A percentile compares a stretch with the other conserved stretches of the same genome.
These are phyloP conservation scores for Xylaria castorea DNA, from an alignment of 495 filamentous ascomycete species.

Conservation along the genomic window DNA sequence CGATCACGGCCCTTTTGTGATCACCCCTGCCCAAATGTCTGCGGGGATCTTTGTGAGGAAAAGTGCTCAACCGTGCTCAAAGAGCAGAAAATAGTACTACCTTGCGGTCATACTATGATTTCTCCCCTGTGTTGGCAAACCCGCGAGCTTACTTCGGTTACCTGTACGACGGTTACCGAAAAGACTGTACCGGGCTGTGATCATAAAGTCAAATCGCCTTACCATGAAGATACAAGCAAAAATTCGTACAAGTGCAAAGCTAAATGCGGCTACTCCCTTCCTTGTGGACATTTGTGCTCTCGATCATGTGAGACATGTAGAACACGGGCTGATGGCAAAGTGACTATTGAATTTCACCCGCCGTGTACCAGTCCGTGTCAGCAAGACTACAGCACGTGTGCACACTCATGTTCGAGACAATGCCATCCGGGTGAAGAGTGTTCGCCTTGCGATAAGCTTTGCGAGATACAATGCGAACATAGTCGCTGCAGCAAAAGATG, in stretches of 20 bases:
- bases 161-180: background rate
- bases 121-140: constrained; percentile 8
- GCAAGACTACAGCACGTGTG: constrained; percentile 45
- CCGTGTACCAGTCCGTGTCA: background rate
- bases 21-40: constrained; percentile 62
- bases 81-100: constrained; percentile 28
- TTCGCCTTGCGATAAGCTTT: constrained; percentile 59
- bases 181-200: background rate
- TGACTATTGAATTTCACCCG: background rate
- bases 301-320: background rate
- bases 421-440: constrained; percentile 65
- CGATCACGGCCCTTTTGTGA: constrained; percentile 56
- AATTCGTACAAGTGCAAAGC: constrained; percentile 1
- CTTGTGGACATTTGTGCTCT: constrained; percentile 4
- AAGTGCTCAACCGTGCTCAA: constrained; percentile 51
- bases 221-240: background rate
- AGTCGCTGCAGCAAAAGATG: constrained; percentile 63
- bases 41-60: constrained; percentile 60
- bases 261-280: background rate
- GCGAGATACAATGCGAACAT: constrained; percentile 66
- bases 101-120: background rate
- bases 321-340: background rate
- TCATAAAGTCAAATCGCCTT: constrained; percentile 2
- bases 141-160: background rate
- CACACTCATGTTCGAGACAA: constrained; percentile 3